A percentile compares a stretch with the other conserved stretches of the same genome.
Evolutionary conservation across 1,284 basidiomycete genomes (phyloP).

Genomic region (Cryptococcus maquisensis): DNA sequence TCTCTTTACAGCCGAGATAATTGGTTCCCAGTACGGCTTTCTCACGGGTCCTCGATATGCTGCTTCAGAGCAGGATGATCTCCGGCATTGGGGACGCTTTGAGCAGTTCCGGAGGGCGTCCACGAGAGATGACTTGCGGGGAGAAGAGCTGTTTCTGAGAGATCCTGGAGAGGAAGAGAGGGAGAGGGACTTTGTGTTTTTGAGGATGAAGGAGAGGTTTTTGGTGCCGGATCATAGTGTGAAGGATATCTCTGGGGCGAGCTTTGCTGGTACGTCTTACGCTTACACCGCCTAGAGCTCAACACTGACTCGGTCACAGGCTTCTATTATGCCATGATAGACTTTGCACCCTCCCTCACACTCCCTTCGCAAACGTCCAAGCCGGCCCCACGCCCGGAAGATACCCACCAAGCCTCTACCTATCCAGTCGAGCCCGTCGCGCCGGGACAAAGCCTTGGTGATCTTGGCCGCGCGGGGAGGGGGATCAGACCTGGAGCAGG

Average conservation of each 20-base stretch:
- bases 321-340: constrained; percentile 66
- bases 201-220: constrained; percentile 96
- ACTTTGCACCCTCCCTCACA: constrained; percentile 38
- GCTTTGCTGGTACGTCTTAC: constrained; percentile 72
- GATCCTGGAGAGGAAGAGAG: constrained; percentile 45
- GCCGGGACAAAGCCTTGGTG: too few species aligned
- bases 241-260: constrained; percentile 89
- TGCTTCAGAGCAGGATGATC: constrained; percentile 78
- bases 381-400: too few species aligned
- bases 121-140: constrained; percentile 57
- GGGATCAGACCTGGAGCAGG: background rate
- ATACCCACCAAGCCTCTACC: too few species aligned
- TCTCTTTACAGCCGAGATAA: constrained; percentile 91
- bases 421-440: too few species aligned
- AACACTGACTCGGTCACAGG: constrained; percentile 50
- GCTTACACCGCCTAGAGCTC: background rate
- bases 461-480: too few species aligned
- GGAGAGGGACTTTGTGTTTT: constrained; percentile 60
- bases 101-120: constrained; percentile 73
- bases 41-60: constrained; percentile 73
- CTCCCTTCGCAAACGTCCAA: constrained; percentile 13
- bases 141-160: constrained; percentile 68
- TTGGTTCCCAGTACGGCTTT: constrained; percentile 77
- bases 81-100: constrained; percentile 86
- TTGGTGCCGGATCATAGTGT: constrained; percentile 90